Evolutionary conservation across 352 stramenopile species (phyloP), one percentile per base, ranked within the genome.

Genomic region (Phytopythium vexans): DNA sequence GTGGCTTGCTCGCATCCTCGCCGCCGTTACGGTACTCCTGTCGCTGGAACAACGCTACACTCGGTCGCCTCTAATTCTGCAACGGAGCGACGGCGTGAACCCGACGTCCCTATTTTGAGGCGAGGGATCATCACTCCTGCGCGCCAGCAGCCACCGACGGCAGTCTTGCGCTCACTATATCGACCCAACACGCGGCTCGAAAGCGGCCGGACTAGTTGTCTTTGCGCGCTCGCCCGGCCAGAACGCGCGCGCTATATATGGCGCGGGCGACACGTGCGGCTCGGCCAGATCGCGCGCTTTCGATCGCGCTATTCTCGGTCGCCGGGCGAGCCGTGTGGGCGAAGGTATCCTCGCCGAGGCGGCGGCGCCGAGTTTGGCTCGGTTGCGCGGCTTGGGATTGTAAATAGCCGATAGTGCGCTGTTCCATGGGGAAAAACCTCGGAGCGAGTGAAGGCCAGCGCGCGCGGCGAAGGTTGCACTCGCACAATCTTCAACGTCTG

Each of bases 1-100:
- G 43, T 10, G 40, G 53, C 54, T 44, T 6, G 36, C 52, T 49
- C 61, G 54, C 65, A 74, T 70, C 61, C 52, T 41, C 9, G 3
- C 35, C 37, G 38, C 49, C n/a, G 49, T 56, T 55, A 39, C 37
- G 8, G 37, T 37, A 38, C 49, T 46, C 12, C 37, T 49, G 38
- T 16, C 36, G n/a, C 37, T 32, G 49, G 6, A 12, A 49, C 14
- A 14, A n/a, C 14, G 47, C 62, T 56, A 58, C 56, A 52, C 54
- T 59, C 52, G 58, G 32, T 36, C 6, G 45, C 45, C 64, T 73
- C 60, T 49, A 36, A 73, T 70, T 70, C 42, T 56, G 64, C 64
- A 72, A 72, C 64, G 35, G 11, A 11, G n/a, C 6, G 15, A 10
- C 14, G n/a, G 15, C 12, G 21, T 27, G 21, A 27, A 27, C 21